Evolutionary conservation across 768 basidiomycete species (phyloP), one percentile per base, ranked within the genome.

Genomic region (Leccinum arenicola): DNA sequence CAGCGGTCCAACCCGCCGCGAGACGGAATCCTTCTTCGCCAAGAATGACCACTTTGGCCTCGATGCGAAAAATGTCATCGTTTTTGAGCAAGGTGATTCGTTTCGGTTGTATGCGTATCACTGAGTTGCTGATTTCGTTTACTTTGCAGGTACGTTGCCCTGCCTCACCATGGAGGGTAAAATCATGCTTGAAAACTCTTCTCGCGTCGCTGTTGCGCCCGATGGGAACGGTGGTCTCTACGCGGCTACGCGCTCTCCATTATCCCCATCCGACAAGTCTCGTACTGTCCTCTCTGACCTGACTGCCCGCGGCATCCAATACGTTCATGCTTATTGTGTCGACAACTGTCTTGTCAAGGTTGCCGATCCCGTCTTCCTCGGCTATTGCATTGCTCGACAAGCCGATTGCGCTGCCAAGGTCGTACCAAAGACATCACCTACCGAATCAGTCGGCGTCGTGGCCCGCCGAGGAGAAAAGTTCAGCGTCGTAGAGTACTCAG

Each of bases 271-370:
- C 35, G 74, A 84, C 71, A 80, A 81, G 63, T 78, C 83, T 19
- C 81, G 75, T 55, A 89, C 89, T 21, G 94, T 98, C 51, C 86
- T 99, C 45, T 81, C 88, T 43, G 94, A 98, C 73, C 82, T 98
- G 62, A 76, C 79, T 25, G 71, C 77, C 45, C 92, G 93, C 64
- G 84, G 85, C 45, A 77, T 98, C 62, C 82, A 86, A 58, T 97
- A 96, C 75, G 82, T 99, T 52, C 96, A 99, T 75, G 91, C 87
- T 3, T 98, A 97, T 78, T 88, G 96, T 69, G 97, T 99, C 67
- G 97, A 99, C 80, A 99, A 99, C 79, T 98, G 97, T 75, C 89
- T 99, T 59, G 97, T 98, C 62, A 86, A 88, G 61, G 93, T 99
- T 56, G 97, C 95, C 51, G 97, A 99, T 73, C 97, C 97, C 14